Conservation (phyloP, 345 rosid genomes). For the Balakata baccata region DNA sequence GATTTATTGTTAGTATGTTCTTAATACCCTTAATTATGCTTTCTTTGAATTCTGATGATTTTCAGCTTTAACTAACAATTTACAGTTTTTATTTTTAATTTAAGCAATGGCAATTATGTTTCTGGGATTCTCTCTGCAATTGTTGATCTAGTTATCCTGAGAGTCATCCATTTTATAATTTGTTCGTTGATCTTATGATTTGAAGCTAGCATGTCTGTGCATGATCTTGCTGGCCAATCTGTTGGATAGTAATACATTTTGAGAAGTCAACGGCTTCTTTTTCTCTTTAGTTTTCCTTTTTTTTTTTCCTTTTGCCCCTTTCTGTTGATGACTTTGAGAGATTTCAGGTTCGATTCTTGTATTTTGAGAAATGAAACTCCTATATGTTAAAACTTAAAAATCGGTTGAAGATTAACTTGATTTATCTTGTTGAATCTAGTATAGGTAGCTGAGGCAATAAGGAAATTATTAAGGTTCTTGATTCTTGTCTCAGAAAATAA, state of each 20-base stretch:
- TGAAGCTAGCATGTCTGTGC: constrained; percentile 10
- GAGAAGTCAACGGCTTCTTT: not conserved
- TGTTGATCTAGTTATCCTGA: constrained; percentile 15
- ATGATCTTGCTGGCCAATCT: constrained; percentile 5
- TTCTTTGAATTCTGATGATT: not conserved
- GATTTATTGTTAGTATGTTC: not conserved
- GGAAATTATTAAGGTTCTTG: not conserved
- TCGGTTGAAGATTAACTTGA: not conserved
- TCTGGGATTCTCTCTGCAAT: not conserved
- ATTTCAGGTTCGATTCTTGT: not conserved
- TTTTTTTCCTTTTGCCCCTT: not conserved
- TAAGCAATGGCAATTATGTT: not conserved
- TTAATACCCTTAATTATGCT: not conserved
- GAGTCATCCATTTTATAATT: not conserved
- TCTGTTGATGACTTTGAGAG: not conserved
- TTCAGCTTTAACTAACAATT: not conserved
- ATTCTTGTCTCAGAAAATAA: not conserved
- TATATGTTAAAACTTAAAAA: not conserved
- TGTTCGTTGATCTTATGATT: constrained; percentile 1
- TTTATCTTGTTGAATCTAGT: not conserved
- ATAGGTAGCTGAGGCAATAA: not conserved
- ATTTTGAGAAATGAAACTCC: not conserved
- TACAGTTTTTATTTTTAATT: not conserved
- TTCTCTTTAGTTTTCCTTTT: not conserved
- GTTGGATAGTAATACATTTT: not conserved